Conservation (phyloP, 306 rosid species). For the Cucumis cinereus region DNA sequence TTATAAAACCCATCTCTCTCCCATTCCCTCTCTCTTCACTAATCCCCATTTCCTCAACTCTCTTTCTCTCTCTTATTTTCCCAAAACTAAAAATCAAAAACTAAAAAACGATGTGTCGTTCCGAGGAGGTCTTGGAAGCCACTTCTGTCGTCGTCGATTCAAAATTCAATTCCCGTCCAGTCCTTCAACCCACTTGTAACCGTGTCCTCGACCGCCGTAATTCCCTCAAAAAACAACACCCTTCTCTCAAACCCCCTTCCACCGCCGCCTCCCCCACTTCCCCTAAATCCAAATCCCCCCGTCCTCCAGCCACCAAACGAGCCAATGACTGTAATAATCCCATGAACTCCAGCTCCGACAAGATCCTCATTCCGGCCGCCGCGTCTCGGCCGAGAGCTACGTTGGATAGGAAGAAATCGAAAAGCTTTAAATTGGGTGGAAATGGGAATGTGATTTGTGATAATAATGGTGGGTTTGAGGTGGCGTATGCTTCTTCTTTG, state of each 20-base stretch:
- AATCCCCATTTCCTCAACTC: background rate
- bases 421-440: constrained; percentile 45
- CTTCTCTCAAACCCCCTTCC: constrained; percentile 26
- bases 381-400: constrained; percentile 26
- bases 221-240: constrained; percentile 39
- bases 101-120: constrained; percentile 44
- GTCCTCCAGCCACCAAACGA: constrained; percentile 63
- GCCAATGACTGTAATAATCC: constrained; percentile 53
- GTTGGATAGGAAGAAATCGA: constrained; percentile 79
- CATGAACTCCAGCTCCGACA: constrained; percentile 52
- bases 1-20: background rate
- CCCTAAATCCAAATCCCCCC: constrained; percentile 67
- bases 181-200: constrained; percentile 82
- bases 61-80: background rate
- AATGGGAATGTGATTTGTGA: background rate
- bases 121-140: constrained; percentile 44
- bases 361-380: constrained; percentile 31
- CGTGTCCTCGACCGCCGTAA: constrained; percentile 57
- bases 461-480: constrained; percentile 19
- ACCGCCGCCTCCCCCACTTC: constrained; percentile 27
- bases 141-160: constrained; percentile 16
- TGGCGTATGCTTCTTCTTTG: constrained; percentile 55
- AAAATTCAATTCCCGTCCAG: constrained; percentile 60
- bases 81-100: background rate
- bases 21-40: background rate